phyloP scores from a whole-genome alignment of 495 filamentous ascomycete species.

The Cryomyces antarcticus region DNA sequence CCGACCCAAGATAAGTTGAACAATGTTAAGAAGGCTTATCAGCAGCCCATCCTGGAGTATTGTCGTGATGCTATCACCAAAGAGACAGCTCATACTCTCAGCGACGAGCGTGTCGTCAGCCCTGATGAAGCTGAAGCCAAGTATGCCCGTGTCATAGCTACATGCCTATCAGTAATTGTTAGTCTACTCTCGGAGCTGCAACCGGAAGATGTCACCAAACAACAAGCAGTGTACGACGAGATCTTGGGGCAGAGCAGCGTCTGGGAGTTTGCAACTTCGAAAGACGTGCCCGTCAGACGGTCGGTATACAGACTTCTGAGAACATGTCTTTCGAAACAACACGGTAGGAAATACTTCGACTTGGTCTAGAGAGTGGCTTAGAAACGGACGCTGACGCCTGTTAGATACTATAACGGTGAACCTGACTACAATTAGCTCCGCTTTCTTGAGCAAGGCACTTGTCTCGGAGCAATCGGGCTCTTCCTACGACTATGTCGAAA shows the following conservation, averaged over 20 bases:
- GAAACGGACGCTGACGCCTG: too few species aligned
- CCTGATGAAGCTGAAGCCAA: conserved; percentile 70
- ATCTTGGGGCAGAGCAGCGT: conserved; percentile 46
- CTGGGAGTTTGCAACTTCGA: conserved; percentile 50
- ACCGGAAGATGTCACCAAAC: conserved; percentile 13
- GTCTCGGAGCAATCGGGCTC: conserved; percentile 50
- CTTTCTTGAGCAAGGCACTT: conserved; percentile 48
- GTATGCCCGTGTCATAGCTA: conserved; percentile 58
- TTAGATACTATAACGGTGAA: conserved; percentile 24
- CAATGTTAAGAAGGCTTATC: conserved; percentile 58
- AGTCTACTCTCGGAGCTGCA: conserved; percentile 26
- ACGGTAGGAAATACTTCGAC: conserved; percentile 4
- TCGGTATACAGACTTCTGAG: conserved; percentile 46
- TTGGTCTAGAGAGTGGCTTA: too few species aligned
- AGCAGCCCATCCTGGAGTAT: conserved; percentile 56
- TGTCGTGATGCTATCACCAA: conserved; percentile 51
- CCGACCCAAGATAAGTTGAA: conserved; percentile 54
- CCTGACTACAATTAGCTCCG: conserved; percentile 40
- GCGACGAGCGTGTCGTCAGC: conserved; percentile 67
- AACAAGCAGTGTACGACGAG: conserved; percentile 24
- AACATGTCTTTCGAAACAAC: conserved; percentile 21
- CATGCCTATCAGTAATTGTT: conserved; percentile 34
- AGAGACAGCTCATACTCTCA: conserved; percentile 63
- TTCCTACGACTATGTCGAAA: conserved; percentile 42
- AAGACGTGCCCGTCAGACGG: conserved; percentile 52